Evolutionary conservation across 306 rosid genomes (phyloP).

Genomic region (Rosa chinensis): DNA sequence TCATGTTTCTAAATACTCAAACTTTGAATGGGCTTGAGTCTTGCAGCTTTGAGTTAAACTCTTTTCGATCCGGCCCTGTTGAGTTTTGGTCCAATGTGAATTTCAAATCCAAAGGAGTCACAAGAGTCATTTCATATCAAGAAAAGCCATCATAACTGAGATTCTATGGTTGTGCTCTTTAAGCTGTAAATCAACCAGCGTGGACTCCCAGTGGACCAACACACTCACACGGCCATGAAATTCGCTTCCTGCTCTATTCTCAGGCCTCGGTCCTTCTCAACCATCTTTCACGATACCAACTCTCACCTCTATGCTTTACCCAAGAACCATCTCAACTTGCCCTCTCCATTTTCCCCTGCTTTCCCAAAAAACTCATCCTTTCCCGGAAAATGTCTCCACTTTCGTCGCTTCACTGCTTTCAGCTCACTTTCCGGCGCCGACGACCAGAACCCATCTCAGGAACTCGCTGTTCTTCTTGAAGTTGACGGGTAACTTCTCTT

Average conservation of each 20-base stretch:
- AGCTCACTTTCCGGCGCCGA: constrained; percentile 39
- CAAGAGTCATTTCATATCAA: background rate
- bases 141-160: background rate
- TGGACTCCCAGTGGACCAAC: constrained; percentile 2
- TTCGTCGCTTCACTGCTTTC: constrained; percentile 32
- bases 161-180: background rate
- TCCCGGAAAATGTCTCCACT: constrained; percentile 41
- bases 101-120: background rate
- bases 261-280: constrained; percentile 21
- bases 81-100: background rate
- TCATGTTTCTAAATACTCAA: too few species aligned
- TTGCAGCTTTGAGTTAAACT: background rate
- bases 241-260: constrained; percentile 33
- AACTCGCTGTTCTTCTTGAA: constrained; percentile 83
- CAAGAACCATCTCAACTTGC: constrained; percentile 19
- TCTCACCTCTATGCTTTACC: constrained; percentile 9
- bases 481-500: constrained; percentile 66
- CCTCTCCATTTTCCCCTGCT: constrained; percentile 32
- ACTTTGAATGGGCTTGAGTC: background rate
- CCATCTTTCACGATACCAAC: constrained; percentile 9
- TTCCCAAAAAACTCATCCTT: constrained; percentile 25
- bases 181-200: constrained; percentile 1
- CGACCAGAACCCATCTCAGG: constrained; percentile 33
- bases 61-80: background rate
- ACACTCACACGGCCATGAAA: constrained; percentile 35